Evolutionary conservation across 148 eudicot species (phyloP).

Genomic region (Nepenthes mirabilis): DNA sequence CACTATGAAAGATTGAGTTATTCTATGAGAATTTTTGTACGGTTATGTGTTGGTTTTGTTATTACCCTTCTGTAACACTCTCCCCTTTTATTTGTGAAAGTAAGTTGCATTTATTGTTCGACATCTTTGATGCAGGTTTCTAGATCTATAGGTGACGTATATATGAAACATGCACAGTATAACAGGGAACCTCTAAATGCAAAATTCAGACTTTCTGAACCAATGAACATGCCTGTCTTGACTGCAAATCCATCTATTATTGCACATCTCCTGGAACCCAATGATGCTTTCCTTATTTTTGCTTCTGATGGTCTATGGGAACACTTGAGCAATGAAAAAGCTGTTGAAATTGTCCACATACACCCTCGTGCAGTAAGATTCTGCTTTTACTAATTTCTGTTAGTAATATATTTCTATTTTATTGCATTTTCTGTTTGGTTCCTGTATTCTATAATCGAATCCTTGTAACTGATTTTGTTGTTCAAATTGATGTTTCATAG

Average conservation of each 20-base stretch:
- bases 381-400: background rate
- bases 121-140: conserved; percentile 42
- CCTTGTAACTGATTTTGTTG: no score
- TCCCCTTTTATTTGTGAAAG: conserved; percentile 3
- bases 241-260: conserved; percentile 46
- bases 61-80: background rate
- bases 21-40: no score
- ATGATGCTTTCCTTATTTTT: conserved; percentile 58
- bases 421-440: background rate
- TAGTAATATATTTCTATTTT: background rate
- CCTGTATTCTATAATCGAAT: background rate
- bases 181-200: conserved; percentile 48
- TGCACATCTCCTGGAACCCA: conserved; percentile 40
- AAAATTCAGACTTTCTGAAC: conserved; percentile 59
- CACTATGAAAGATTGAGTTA: no score
- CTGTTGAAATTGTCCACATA: conserved; percentile 65
- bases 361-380: conserved; percentile 59
- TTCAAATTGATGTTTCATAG: no score
- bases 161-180: conserved; percentile 50
- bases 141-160: conserved; percentile 58
- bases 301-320: conserved; percentile 88
- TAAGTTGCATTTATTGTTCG: conserved; percentile 2
- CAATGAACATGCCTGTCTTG: conserved; percentile 50
- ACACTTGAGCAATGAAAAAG: conserved; percentile 63
- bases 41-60: background rate